Percentiles rank a stretch among this genome's conserved stretches.
phyloP scores from a whole-genome alignment of 768 basidiomycete species.

The Hydnum rufescens region DNA sequence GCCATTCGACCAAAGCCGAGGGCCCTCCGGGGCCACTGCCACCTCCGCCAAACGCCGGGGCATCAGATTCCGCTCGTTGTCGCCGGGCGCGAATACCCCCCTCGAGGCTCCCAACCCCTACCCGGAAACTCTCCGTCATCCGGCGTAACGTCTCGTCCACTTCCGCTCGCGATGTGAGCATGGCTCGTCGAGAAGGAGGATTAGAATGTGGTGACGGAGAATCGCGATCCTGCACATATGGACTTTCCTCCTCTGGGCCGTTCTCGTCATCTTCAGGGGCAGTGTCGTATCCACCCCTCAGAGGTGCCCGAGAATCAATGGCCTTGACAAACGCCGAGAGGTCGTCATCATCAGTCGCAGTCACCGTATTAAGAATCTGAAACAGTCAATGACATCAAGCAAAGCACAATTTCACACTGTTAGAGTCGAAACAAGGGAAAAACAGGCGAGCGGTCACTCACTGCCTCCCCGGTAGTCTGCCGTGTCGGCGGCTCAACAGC shows the following conservation, averaged over 20 bases:
- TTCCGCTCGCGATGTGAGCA: background rate
- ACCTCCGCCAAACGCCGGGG: background rate
- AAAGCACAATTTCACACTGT: background rate
- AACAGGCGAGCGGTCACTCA: too few relatives aligned
- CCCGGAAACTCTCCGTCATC: conserved; percentile 1
- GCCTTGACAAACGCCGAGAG: conserved; percentile 7
- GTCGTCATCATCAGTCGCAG: conserved; percentile 5
- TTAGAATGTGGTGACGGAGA: background rate
- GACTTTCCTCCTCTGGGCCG: background rate
- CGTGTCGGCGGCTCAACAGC: too few relatives aligned
- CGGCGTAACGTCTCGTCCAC: background rate
- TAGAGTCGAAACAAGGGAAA: too few relatives aligned
- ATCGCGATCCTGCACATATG: background rate
- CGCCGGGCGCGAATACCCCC: background rate
- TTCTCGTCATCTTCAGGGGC: background rate
- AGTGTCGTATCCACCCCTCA: conserved; percentile 5
- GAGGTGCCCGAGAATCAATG: conserved; percentile 7
- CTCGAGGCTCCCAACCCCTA: background rate
- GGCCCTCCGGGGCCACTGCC: background rate
- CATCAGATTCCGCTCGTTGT: background rate
- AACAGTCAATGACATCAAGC: background rate
- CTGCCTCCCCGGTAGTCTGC: too few relatives aligned
- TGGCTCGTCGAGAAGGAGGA: background rate
- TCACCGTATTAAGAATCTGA: background rate
- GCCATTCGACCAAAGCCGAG: background rate